phyloP scores from a whole-genome alignment of 2,329 filamentous ascomycete genomes.

The Sporothrix pallida region DNA sequence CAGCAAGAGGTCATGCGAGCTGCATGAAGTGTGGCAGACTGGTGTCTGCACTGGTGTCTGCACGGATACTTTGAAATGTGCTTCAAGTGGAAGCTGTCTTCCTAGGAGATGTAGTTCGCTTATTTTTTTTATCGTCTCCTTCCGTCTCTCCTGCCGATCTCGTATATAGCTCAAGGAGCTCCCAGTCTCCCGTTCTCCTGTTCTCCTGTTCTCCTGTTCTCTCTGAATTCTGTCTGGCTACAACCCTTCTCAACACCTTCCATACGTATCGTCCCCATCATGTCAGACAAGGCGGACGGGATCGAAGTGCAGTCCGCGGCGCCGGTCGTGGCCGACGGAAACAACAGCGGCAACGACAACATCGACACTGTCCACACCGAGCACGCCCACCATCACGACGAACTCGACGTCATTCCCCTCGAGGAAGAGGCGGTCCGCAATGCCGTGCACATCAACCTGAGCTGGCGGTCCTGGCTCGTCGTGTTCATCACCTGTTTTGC shows the following conservation, averaged over 20 bases:
- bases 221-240: neutral
- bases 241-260: neutral
- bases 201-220: neutral
- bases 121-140: no score
- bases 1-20: conserved; percentile 2
- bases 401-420: conserved; percentile 37
- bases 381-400: neutral
- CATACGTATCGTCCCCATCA: no score
- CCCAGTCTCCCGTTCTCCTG: neutral
- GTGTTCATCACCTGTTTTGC: conserved; percentile 57
- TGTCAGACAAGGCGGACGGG: conserved; percentile 20
- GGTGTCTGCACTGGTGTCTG: neutral
- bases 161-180: conserved; percentile 13
- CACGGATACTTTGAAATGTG: neutral
- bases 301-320: neutral
- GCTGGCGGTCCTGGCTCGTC: conserved; percentile 60
- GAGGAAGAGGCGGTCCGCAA: conserved; percentile 44
- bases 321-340: neutral
- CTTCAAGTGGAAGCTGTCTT: conserved; percentile 8
- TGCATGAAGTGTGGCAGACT: neutral
- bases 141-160: neutral
- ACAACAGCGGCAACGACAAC: neutral
- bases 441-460: conserved; percentile 53
- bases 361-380: neutral
- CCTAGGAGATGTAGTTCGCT: neutral